Conservation (phyloP, 257 asterid genomes). For the Solanum infundibuliforme region DNA sequence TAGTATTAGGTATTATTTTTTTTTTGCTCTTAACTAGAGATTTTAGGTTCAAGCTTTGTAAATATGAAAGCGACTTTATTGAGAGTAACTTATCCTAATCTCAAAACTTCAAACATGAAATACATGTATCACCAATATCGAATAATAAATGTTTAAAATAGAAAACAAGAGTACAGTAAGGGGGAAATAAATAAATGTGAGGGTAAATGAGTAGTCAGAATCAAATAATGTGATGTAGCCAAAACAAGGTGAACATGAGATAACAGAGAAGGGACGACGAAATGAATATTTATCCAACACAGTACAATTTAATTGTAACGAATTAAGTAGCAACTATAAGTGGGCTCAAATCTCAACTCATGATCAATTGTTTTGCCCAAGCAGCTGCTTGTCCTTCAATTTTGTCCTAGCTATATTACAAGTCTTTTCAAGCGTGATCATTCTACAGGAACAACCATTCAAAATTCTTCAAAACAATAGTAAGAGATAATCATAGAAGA, state of each 20-base stretch:
- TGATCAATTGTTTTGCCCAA: not conserved
- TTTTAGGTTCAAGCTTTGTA: rapidly evolving
- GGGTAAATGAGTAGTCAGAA: not conserved
- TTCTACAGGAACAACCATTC: conserved; percentile 4
- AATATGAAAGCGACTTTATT: not conserved
- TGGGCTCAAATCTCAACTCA: not conserved
- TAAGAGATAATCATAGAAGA: too few species aligned
- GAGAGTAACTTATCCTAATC: not conserved
- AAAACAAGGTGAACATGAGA: not conserved
- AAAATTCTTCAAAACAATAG: not conserved
- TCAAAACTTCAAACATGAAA: not conserved
- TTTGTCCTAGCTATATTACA: not conserved
- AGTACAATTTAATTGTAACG: not conserved
- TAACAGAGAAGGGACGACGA: not conserved
- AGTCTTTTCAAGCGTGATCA: conserved; percentile 9
- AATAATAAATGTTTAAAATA: not conserved
- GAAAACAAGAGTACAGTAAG: not conserved
- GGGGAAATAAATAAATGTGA: not conserved
- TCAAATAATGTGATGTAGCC: not conserved
- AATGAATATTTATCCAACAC: not conserved
- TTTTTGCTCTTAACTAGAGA: not conserved
- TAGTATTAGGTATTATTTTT: rapidly evolving
- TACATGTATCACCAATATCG: not conserved
- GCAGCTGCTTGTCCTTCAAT: not conserved
- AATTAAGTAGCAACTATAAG: not conserved